Percentiles rank a stretch among this genome's conserved stretches.
Evolutionary conservation across 371 early-diverging fungal species (phyloP).

Genomic region (Apophysomyces trapeziformis): DNA sequence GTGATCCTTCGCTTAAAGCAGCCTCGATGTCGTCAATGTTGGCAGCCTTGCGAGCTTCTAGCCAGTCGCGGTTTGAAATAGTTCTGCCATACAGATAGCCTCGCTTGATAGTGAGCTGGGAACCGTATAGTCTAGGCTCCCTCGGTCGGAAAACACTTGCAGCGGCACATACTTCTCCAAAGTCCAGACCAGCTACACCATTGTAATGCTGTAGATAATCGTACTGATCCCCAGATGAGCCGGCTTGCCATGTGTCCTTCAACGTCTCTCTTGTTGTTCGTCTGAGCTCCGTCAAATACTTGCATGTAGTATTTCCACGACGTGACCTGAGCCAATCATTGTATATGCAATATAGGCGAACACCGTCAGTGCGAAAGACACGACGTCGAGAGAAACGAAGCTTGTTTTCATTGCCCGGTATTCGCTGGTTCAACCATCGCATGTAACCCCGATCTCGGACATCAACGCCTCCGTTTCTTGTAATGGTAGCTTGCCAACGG

Average conservation of each 20-base stretch:
- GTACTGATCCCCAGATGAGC: neutral
- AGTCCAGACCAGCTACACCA: constrained; percentile 10
- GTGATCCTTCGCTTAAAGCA: too few relatives aligned
- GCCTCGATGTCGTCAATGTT: too few relatives aligned
- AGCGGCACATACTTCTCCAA: constrained; percentile 8
- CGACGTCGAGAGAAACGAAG: constrained; percentile 1
- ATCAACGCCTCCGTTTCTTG: constrained; percentile 3
- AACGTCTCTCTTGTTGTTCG: too few relatives aligned
- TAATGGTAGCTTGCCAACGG: constrained; percentile 5
- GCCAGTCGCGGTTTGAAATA: constrained; percentile 16
- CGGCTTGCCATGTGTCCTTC: too few relatives aligned
- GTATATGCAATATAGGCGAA: neutral
- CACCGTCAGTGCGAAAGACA: constrained; percentile 9
- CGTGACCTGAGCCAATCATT: too few relatives aligned
- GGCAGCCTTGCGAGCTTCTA: constrained; percentile 6
- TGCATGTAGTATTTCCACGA: too few relatives aligned
- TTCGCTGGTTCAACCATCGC: constrained; percentile 12
- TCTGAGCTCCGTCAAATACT: too few relatives aligned
- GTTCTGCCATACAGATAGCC: constrained; percentile 12
- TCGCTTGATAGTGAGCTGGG: constrained; percentile 13
- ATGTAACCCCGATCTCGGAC: neutral
- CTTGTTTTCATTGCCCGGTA: constrained; percentile 9
- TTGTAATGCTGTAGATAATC: constrained; percentile 2
- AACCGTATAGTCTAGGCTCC: constrained; percentile 1
- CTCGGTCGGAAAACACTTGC: neutral